A percentile compares a stretch with the other conserved stretches of the same genome.
Evolutionary conservation across 345 rosid species (phyloP).

Genomic region (Aquilaria malaccensis): DNA sequence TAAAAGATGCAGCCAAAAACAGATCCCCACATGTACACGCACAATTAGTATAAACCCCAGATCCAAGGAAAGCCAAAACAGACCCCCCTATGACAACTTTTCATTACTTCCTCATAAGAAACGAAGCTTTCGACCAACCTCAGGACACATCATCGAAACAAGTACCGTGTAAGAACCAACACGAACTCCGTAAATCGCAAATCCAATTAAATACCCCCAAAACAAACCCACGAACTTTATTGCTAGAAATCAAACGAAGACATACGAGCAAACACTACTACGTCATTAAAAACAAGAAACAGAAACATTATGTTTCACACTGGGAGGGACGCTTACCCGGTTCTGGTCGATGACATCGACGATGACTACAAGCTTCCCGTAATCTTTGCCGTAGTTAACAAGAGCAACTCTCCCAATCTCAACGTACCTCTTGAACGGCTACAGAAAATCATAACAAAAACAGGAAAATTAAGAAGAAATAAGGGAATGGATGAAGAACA

Average conservation of each 20-base stretch:
- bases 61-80: no score
- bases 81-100: no score
- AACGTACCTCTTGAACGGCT: conserved; percentile 89
- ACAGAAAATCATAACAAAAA: not conserved
- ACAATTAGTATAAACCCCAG: no score
- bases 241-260: not conserved
- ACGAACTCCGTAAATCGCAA: no score
- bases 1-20: no score
- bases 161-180: no score
- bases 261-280: not conserved
- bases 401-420: conserved; percentile 92
- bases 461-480: not conserved
- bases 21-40: no score
- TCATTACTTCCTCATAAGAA: no score
- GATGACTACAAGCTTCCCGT: conserved; percentile 79
- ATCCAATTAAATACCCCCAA: not conserved
- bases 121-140: no score
- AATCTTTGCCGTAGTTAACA: conserved; percentile 81
- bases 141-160: no score
- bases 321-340: conserved; percentile 32
- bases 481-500: not conserved
- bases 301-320: no score
- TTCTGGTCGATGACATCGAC: conserved; percentile 89
- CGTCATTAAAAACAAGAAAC: no score
- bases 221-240: not conserved